Base-by-base conservation (phyloP, 2,329 filamentous ascomycete species). In the Tympanopsis confertula region DNA sequence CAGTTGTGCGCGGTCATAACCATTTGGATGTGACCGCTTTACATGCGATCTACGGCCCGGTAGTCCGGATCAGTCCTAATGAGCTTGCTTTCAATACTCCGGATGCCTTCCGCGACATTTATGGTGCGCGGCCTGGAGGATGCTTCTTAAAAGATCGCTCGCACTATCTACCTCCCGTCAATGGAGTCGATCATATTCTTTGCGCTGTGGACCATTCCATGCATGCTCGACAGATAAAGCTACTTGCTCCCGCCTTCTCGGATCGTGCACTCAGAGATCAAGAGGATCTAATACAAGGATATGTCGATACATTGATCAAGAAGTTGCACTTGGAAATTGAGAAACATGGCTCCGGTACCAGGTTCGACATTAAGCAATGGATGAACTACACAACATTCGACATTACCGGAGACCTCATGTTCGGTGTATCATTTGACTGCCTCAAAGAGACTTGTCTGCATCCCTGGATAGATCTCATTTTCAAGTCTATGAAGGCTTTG, bases 381-480 rank as follows among this genome's bases (percentile, higher is more conserved):
- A 46, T 42, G 26, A 52, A 50, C 35, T 51, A 45, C 29, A 36
- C 42, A 4, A 44, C 48, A 4, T 51, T 49, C 29, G 48, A 53
- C 22, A 42, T 53, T 20, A 44, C 51, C 13, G 45, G 42, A 17
- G 47, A 47, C 10, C 41, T 53, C 10, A 39, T 46, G 5, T 50
- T 51, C 36, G 48, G 45, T 1, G 45, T 49, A 29, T 29, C 43
- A 1, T 35, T 52, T 5, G 41, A 44, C n/a, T 41, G 42, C 28
- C 41, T 52, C 4, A 35, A 40, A 4, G 20, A 38, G 7, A 43
- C 37, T 7, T 38, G 44, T 4, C 45, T 48, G 38, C 39, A 47
- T 13, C 39, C 52, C 0, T 61, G 30, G 30, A 18, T 33, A 10
- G 12, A 7, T 7, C 10, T 18, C 12, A 33, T 33, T 13, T 33